Conservation (phyloP, 2,329 filamentous ascomycete species). For the Pseudocercospora vitis region DNA sequence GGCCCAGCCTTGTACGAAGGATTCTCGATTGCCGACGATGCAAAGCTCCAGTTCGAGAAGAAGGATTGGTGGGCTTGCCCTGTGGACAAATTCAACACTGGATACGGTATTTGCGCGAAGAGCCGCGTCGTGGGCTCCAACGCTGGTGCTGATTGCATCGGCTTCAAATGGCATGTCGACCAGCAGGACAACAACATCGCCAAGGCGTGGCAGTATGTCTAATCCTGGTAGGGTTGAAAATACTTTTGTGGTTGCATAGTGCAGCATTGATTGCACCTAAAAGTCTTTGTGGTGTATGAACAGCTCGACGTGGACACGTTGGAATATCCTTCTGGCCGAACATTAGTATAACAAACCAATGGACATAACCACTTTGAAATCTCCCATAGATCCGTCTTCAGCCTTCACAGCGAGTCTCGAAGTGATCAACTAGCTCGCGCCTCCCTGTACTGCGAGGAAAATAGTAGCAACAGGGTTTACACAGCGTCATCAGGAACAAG, state of each 20-base stretch:
- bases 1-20: slow-evolving; percentile 31
- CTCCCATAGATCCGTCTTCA: no score
- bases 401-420: no score
- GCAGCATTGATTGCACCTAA: not conserved
- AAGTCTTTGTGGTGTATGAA: not conserved
- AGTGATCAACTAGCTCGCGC: no score
- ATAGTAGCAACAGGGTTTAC: no score
- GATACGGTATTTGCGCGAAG: slow-evolving; percentile 16
- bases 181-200: not conserved
- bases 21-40: slow-evolving; percentile 17
- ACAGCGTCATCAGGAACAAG: no score
- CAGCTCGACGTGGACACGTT: not conserved
- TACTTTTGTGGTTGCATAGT: not conserved
- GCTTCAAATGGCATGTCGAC: slow-evolving; percentile 17
- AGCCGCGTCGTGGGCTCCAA: slow-evolving; percentile 10
- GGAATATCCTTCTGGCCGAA: no score
- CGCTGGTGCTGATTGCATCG: slow-evolving; percentile 15
- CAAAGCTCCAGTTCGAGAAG: slow-evolving; percentile 19
- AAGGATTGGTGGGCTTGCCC: slow-evolving; percentile 24
- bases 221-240: not conserved
- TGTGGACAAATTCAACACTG: slow-evolving; percentile 14
- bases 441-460: no score
- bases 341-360: no score
- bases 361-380: no score
- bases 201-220: slow-evolving; percentile 20